Evolutionary conservation across 2,329 filamentous ascomycete species (phyloP).

Genomic region (Gaeumannomyces sp.): DNA sequence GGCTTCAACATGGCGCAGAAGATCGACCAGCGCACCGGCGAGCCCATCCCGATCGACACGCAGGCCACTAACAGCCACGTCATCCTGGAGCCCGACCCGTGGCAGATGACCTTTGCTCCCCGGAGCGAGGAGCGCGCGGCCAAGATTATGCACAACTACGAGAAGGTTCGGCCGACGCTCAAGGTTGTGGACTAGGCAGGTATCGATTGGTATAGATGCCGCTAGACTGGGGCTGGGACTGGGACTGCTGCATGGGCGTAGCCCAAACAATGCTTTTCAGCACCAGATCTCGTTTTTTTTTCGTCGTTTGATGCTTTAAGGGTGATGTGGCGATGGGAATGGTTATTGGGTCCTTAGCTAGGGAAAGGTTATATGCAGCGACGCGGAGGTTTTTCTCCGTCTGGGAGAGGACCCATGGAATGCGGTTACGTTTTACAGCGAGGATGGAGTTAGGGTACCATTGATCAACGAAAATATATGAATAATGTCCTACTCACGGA

Average conservation of each 20-base stretch:
- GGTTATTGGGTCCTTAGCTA: too few species aligned
- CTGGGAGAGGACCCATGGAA: too few species aligned
- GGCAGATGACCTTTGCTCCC: constrained; percentile 37
- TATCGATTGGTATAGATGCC: neutral
- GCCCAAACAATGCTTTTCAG: neutral
- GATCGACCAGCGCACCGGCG: constrained; percentile 35
- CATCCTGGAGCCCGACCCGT: constrained; percentile 44
- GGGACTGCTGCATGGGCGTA: neutral
- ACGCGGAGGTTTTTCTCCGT: too few species aligned
- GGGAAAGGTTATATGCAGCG: too few species aligned
- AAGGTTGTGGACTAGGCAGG: constrained; percentile 19
- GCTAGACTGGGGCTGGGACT: neutral
- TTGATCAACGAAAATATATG: too few species aligned
- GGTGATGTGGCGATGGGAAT: too few species aligned
- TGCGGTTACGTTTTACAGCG: too few species aligned
- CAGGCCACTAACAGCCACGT: constrained; percentile 46
- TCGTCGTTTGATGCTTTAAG: too few species aligned
- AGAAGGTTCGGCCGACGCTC: constrained; percentile 25
- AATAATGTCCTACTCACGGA: too few species aligned
- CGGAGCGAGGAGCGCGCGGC: constrained; percentile 32
- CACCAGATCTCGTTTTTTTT: neutral
- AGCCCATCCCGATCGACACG: constrained; percentile 37
- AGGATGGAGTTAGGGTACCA: too few species aligned
- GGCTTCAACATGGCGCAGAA: constrained; percentile 38
- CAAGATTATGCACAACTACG: constrained; percentile 31